Evolutionary conservation across 2,329 filamentous ascomycete genomes (phyloP).

Genomic region (Blastomyces parvus): DNA sequence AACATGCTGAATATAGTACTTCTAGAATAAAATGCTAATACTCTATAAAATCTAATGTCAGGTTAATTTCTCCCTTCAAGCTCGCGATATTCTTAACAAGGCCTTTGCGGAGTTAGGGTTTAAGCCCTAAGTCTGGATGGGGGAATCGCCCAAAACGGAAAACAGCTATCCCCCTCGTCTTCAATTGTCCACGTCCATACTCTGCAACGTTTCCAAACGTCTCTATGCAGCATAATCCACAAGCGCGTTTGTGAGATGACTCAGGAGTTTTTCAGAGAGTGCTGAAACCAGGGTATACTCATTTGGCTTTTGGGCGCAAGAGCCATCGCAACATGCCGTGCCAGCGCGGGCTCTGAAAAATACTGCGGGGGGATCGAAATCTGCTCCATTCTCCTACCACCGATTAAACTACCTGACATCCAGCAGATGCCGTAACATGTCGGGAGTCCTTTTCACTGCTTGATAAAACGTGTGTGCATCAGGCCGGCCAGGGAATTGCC

Average conservation of each 20-base stretch:
- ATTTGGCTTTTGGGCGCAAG: neutral
- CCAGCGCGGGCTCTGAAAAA: neutral
- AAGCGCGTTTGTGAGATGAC: neutral
- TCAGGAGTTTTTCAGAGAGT: neutral
- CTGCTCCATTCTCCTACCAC: neutral
- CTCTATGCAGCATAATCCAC: neutral
- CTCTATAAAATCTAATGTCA: neutral
- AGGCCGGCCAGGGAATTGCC: neutral
- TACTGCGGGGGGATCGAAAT: neutral
- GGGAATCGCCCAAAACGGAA: neutral
- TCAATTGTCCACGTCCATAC: neutral
- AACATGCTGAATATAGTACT: neutral
- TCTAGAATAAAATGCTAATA: neutral
- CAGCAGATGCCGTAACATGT: neutral
- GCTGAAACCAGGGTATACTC: neutral
- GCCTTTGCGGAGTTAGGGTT: constrained; percentile 2
- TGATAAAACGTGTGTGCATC: neutral
- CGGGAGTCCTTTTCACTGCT: neutral
- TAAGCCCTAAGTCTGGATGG: neutral
- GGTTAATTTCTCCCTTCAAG: neutral
- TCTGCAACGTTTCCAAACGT: neutral
- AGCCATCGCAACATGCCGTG: neutral
- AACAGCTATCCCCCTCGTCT: neutral
- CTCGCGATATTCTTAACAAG: no score
- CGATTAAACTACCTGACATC: neutral